Conservation (phyloP, 148 eudicot genomes). For the Diospyros kaki region DNA sequence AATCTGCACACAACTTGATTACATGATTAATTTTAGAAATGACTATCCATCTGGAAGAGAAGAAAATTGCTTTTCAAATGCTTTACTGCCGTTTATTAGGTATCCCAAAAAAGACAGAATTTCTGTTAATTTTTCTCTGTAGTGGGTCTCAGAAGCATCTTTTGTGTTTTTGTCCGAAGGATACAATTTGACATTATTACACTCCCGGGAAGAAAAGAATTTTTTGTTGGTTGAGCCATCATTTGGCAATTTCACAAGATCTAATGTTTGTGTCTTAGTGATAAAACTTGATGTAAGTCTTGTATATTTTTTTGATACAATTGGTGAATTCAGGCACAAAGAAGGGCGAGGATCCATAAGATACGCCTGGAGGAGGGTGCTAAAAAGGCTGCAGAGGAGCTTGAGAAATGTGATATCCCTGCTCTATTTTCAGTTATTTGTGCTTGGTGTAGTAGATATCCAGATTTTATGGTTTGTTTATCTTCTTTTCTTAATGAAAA, state of each 20-base stretch:
- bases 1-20: neutral
- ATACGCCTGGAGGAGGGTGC: slow-evolving; percentile 87
- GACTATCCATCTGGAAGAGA: neutral
- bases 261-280: no score
- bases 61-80: neutral
- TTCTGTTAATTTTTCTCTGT: neutral
- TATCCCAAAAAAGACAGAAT: neutral
- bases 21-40: neutral
- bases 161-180: neutral
- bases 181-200: no score
- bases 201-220: no score
- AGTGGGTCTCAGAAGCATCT: neutral
- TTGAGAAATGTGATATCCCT: slow-evolving; percentile 69
- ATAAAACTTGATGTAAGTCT: no score
- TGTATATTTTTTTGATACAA: neutral
- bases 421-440: neutral
- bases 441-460: neutral
- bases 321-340: slow-evolving; percentile 37
- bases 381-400: slow-evolving; percentile 86
- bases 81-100: neutral
- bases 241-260: no score
- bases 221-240: no score
- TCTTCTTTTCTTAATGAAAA: neutral
- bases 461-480: neutral
- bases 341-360: slow-evolving; percentile 76